Percentiles rank a stretch among this genome's conserved stretches.
phyloP scores from a whole-genome alignment of 768 basidiomycete genomes.

The Psilocybe sp. region DNA sequence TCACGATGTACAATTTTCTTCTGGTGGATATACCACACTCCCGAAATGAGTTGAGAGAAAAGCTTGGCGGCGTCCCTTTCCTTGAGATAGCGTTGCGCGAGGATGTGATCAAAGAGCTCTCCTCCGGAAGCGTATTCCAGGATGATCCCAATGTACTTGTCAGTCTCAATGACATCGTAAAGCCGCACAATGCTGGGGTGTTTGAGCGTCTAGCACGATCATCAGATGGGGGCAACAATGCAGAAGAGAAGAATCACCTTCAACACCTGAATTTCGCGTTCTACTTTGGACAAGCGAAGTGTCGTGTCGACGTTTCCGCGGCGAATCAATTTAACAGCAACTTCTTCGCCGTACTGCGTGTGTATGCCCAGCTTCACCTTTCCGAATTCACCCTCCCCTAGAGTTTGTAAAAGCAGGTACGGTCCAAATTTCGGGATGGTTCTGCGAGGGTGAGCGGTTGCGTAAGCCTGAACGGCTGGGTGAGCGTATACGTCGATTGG shows the following conservation, averaged over 20 bases:
- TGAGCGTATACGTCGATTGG: slow-evolving; percentile 72
- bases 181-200: slow-evolving; percentile 98
- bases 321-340: slow-evolving; percentile 97
- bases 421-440: slow-evolving; percentile 93
- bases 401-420: slow-evolving; percentile 90
- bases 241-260: slow-evolving; percentile 56
- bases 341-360: slow-evolving; percentile 91
- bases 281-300: slow-evolving; percentile 90
- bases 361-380: slow-evolving; percentile 99
- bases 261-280: slow-evolving; percentile 96
- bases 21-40: slow-evolving; percentile 98
- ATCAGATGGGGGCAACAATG: slow-evolving; percentile 8
- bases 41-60: slow-evolving; percentile 96
- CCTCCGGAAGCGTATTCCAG: slow-evolving; percentile 98
- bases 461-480: slow-evolving; percentile 82
- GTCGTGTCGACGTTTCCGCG: slow-evolving; percentile 87
- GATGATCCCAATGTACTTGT: slow-evolving; percentile 99
- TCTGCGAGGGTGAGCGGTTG: slow-evolving; percentile 78
- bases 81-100: slow-evolving; percentile 93
- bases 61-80: slow-evolving; percentile 94
- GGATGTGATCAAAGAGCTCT: slow-evolving; percentile 97
- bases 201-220: slow-evolving; percentile 67
- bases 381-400: slow-evolving; percentile 98
- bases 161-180: slow-evolving; percentile 98
- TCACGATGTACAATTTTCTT: slow-evolving; percentile 99